Evolutionary conservation across 192 early-diverging fungal genomes (phyloP).

Genomic region (Rhizophagus clarus): DNA sequence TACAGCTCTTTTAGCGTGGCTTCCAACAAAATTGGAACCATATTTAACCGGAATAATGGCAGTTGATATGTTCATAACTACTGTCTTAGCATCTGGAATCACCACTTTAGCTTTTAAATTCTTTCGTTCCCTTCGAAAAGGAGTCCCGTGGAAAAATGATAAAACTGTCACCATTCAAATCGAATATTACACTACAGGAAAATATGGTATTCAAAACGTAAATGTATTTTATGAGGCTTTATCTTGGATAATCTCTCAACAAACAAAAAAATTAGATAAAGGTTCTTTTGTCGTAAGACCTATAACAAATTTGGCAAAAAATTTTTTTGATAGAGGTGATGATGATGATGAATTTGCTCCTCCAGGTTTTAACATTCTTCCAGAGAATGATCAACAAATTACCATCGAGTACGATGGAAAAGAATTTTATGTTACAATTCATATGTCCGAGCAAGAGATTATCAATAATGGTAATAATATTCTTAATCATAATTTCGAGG

Average conservation of each 20-base stretch:
- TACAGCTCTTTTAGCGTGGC: not conserved
- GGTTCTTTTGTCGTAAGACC: not conserved
- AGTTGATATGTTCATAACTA: too few relatives aligned
- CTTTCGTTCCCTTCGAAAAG: too few relatives aligned
- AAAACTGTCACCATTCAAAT: too few relatives aligned
- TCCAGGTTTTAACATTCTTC: not conserved
- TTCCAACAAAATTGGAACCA: slow-evolving; percentile 1
- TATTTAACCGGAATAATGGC: not conserved
- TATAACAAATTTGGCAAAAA: too few relatives aligned
- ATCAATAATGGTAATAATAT: too few relatives aligned
- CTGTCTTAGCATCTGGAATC: too few relatives aligned
- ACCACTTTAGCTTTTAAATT: too few relatives aligned
- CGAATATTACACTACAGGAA: not conserved
- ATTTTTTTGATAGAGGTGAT: too few relatives aligned
- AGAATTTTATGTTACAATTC: not conserved
- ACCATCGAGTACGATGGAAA: not conserved
- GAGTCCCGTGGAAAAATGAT: too few relatives aligned
- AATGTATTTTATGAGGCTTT: not conserved
- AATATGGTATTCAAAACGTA: not conserved
- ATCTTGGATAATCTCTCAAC: slow-evolving; percentile 4
- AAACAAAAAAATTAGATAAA: slow-evolving; percentile 3
- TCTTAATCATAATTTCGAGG: too few relatives aligned
- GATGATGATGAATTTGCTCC: not conserved
- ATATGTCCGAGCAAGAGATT: too few relatives aligned
- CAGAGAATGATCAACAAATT: not conserved